Evolutionary conservation across 371 early-diverging fungal species (phyloP), one percentile per base, ranked within the genome.

Genomic region (Zychaea mexicana): DNA sequence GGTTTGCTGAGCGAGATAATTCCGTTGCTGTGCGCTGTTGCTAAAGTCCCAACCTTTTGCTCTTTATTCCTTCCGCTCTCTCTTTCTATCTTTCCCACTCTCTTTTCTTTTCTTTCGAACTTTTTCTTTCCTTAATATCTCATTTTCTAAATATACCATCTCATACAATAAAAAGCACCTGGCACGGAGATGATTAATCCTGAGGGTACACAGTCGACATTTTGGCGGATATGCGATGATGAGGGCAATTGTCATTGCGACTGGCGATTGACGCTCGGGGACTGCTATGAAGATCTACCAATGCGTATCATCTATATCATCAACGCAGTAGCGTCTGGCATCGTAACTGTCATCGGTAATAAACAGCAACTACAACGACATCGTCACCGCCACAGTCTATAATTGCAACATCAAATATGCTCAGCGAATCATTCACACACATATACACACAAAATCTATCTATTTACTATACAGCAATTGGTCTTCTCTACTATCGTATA

Each of bases 151-250:
- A 4, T 17, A 42, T 42, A 42, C 13, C 15, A 15, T n/a, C 7
- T 12, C 4, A 42, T 42, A 39, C n/a, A 42, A 42, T 15, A 36
- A 36, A 10, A 36, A 36, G 8, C 8, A 13, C 3, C 15, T 42
- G 1, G 10, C 19, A 13, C 27, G 52, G 36, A 15, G 10, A 61
- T 65, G 61, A 57, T 24, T 12, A 60, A 52, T 53, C 46, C 59
- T 12, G 62, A 67, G 15, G 59, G 63, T 17, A 39, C 22, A 26
- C 63, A 61, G 30, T 57, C 67, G 28, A 61, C 62, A 27, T 76
- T 72, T 60, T 79, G 79, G 79, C 28, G 70, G 21, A 15, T 70
- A 9, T 76, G 79, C 42, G 66, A 73, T 46, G 64, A 60, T 15
- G 39, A 52, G 2, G 54, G 70, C n/a, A 27, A 52, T 12, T 74